Percentiles rank a stretch among this genome's conserved stretches.
These are phyloP conservation scores for Talaromyces liani DNA, from an alignment of 495 filamentous ascomycete species.

Conservation along the genomic window DNA sequence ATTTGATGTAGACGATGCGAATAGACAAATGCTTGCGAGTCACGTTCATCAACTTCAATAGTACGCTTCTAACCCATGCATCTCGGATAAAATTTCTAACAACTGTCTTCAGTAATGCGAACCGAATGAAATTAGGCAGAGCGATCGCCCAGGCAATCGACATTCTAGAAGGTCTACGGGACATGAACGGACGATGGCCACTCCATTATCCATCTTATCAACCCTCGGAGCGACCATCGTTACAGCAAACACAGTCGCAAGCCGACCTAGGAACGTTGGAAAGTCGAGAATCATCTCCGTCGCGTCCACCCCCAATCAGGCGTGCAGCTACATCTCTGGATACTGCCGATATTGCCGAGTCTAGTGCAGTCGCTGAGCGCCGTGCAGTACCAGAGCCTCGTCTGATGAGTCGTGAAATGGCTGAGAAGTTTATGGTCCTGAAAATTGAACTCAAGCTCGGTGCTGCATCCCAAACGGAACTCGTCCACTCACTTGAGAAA, in stretches of 20 bases:
- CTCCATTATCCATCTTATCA: conserved; percentile 90
- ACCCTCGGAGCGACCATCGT: conserved; percentile 29
- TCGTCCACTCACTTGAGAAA: conserved; percentile 97
- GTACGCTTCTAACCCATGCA: conserved; percentile 26
- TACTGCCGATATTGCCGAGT: conserved; percentile 61
- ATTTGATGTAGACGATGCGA: conserved; percentile 42
- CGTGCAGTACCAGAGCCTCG: conserved; percentile 55
- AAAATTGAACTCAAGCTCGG: conserved; percentile 93
- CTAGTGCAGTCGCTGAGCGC: conserved; percentile 58
- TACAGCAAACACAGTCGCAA: conserved; percentile 49
- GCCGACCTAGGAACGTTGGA: conserved; percentile 20
- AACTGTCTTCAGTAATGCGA: conserved; percentile 61
- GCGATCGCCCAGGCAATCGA: conserved; percentile 81
- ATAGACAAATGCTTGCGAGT: conserved; percentile 54
- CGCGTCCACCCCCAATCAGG: conserved; percentile 45
- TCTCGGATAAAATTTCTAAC: conserved; percentile 18
- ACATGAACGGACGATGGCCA: conserved; percentile 87
- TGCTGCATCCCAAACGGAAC: conserved; percentile 72
- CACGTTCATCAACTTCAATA: conserved; percentile 68
- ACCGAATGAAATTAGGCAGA: conserved; percentile 74
- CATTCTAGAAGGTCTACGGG: conserved; percentile 68
- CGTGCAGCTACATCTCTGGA: conserved; percentile 67
- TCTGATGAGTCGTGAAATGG: conserved; percentile 85
- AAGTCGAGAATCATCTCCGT: conserved; percentile 27
- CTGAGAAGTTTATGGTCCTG: conserved; percentile 89